Conservation (phyloP, 805 yeast species). For the Teunomyces stri region DNA sequence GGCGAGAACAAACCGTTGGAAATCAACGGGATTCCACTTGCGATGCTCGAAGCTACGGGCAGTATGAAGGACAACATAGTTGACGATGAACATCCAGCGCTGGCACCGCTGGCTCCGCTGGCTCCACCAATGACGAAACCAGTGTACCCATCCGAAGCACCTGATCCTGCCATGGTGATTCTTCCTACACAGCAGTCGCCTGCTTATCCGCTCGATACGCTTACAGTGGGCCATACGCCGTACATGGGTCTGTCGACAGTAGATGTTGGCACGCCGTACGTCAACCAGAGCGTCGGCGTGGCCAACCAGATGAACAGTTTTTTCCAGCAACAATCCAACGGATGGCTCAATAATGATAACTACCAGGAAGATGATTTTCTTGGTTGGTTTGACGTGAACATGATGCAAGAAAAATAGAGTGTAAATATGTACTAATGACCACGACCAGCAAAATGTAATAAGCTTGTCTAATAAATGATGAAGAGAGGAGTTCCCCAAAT, state of each 20-base stretch:
- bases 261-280: slow-evolving; percentile 11
- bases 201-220: not conserved
- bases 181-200: slow-evolving; percentile 4
- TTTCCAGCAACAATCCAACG: slow-evolving; percentile 78
- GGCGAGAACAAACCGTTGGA: slow-evolving; percentile 54
- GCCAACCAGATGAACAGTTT: slow-evolving; percentile 51
- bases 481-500: not conserved
- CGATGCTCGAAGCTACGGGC: slow-evolving; percentile 80
- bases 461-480: not conserved
- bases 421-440: not conserved
- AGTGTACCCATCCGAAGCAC: not conserved
- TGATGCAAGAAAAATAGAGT: slow-evolving; percentile 13
- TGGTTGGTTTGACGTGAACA: slow-evolving; percentile 88
- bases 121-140: not conserved
- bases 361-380: slow-evolving; percentile 75
- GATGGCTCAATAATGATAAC: slow-evolving; percentile 70
- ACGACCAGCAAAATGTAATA: not conserved
- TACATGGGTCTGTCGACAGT: slow-evolving; percentile 3
- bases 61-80: slow-evolving; percentile 39
- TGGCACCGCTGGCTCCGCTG: not conserved
- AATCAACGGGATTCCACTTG: slow-evolving; percentile 66
- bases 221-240: slow-evolving; percentile 4
- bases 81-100: not conserved
- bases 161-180: not conserved
- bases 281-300: slow-evolving; percentile 11